Evolutionary conservation across 306 rosid species (phyloP).

Genomic region (Coriaria nepalensis): DNA sequence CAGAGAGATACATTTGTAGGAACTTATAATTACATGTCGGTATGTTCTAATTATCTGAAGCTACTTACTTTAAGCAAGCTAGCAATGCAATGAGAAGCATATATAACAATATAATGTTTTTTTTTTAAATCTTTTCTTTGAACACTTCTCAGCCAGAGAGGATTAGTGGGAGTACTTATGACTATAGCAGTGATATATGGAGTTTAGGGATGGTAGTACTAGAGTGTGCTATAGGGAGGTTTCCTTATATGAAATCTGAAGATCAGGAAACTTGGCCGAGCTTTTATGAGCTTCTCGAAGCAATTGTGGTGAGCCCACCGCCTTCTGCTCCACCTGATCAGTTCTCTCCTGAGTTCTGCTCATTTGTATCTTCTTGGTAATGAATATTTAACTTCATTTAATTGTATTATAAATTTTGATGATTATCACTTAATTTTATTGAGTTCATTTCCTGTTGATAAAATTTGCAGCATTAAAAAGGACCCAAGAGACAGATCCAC

Average conservation of each 20-base stretch:
- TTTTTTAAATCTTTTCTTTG: no score
- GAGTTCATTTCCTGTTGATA: constrained; percentile 11
- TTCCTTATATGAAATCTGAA: constrained; percentile 84
- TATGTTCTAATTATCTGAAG: no score
- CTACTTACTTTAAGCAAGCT: no score
- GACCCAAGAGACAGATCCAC: constrained; percentile 61
- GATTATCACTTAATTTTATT: background rate
- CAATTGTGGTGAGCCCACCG: constrained; percentile 83
- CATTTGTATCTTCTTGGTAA: constrained; percentile 89
- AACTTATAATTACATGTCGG: constrained; percentile 99
- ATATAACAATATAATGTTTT: constrained; percentile 7
- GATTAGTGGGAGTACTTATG: constrained; percentile 81
- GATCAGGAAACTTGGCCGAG: constrained; percentile 85
- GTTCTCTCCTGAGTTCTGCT: constrained; percentile 93
- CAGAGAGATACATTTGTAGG: constrained; percentile 98
- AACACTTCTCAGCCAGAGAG: constrained; percentile 98
- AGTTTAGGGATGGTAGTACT: constrained; percentile 95
- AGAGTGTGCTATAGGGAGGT: constrained; percentile 92
- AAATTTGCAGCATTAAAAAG: constrained; percentile 78
- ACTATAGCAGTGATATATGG: constrained; percentile 94
- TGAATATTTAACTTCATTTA: background rate
- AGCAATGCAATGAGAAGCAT: no score
- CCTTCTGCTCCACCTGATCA: constrained; percentile 91
- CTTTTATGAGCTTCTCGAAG: constrained; percentile 88
- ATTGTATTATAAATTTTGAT: background rate